Conservation (phyloP, 2,329 filamentous ascomycete species). For the Trichoderma afroharzianum region DNA sequence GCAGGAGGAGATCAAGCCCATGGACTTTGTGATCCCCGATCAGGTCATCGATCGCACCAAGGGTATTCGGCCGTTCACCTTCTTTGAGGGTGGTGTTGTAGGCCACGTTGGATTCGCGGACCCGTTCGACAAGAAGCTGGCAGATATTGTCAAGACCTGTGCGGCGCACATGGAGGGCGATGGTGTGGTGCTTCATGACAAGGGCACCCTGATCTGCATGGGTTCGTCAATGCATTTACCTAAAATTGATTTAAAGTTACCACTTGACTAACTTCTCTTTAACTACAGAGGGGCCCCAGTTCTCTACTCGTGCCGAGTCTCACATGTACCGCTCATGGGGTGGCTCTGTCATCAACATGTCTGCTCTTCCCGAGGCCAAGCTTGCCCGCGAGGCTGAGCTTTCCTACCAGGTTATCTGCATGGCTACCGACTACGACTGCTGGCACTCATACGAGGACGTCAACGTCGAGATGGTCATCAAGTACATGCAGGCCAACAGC, state of each 20-base stretch:
- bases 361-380: conserved; percentile 89
- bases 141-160: conserved; percentile 72
- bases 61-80: conserved; percentile 89
- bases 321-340: conserved; percentile 94
- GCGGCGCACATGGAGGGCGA: conserved; percentile 75
- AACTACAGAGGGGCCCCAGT: conserved; percentile 82
- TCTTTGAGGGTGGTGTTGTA: conserved; percentile 89
- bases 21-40: conserved; percentile 95
- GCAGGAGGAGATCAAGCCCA: conserved; percentile 87
- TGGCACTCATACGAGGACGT: conserved; percentile 84
- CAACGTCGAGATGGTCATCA: conserved; percentile 95
- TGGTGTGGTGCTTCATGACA: conserved; percentile 77
- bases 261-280: not conserved
- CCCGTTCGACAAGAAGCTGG: conserved; percentile 80
- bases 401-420: conserved; percentile 97
- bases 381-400: conserved; percentile 94
- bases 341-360: conserved; percentile 98
- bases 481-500: conserved; percentile 90
- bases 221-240: conserved; percentile 48
- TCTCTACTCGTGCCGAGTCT: conserved; percentile 92
- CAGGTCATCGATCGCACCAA: conserved; percentile 98
- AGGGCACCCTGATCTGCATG: conserved; percentile 88
- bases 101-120: conserved; percentile 95
- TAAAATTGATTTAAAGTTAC: not conserved
- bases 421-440: conserved; percentile 99